Evolutionary conservation across 345 rosid species (phyloP).

Genomic region (Triadica sebifera): DNA sequence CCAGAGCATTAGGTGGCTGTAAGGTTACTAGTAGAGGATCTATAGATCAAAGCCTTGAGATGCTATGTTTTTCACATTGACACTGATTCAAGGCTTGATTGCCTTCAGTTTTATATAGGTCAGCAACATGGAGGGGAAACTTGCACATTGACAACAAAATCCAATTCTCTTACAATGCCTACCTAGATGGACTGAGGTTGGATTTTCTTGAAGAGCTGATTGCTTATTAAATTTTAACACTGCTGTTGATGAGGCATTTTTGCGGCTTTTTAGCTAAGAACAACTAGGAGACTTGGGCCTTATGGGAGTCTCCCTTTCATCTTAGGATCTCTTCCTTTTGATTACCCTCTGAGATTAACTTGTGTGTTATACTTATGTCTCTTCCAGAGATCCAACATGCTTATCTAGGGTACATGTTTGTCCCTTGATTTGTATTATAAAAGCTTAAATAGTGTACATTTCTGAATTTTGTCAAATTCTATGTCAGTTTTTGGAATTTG

Average conservation of each 20-base stretch:
- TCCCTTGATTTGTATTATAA: constrained; percentile 19
- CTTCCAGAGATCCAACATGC: neutral
- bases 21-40: constrained; percentile 17
- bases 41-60: constrained; percentile 13
- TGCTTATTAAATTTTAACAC: constrained; percentile 1
- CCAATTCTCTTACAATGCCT: constrained; percentile 8
- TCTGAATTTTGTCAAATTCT: constrained; percentile 3
- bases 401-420: constrained; percentile 15
- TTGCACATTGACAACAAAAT: constrained; percentile 14
- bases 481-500: neutral
- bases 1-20: constrained; percentile 18
- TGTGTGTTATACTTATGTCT: neutral
- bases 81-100: constrained; percentile 1
- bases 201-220: constrained; percentile 16
- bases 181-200: constrained; percentile 16
- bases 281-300: constrained; percentile 7
- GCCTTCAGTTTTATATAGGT: constrained; percentile 22
- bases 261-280: constrained; percentile 17
- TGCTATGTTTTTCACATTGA: constrained; percentile 2
- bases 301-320: constrained; percentile 13
- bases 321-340: constrained; percentile 16
- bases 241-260: constrained; percentile 14
- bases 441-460: constrained; percentile 20
- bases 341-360: neutral
- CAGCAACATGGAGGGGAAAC: constrained; percentile 18